Conservation (phyloP, 192 early-diverging fungal species). For the Paraglomus brasilianum region DNA sequence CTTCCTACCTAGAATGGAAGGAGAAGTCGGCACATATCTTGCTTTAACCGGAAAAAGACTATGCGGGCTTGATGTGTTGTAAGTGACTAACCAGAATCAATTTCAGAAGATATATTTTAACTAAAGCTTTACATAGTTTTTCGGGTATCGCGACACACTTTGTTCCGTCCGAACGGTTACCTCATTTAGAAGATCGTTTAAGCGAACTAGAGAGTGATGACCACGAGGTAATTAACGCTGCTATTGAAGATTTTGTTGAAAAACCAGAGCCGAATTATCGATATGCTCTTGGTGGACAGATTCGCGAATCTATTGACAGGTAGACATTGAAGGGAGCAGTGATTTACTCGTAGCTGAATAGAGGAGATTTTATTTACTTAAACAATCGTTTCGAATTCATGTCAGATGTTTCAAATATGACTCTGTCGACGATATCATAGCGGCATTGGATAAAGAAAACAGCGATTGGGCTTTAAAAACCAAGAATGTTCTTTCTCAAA, state of each 20-base stretch:
- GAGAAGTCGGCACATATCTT: slow-evolving; percentile 89
- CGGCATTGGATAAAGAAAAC: slow-evolving; percentile 74
- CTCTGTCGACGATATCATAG: slow-evolving; percentile 81
- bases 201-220: slow-evolving; percentile 76
- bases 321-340: slow-evolving; percentile 4
- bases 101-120: slow-evolving; percentile 18
- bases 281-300: slow-evolving; percentile 42
- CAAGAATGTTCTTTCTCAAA: slow-evolving; percentile 54
- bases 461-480: slow-evolving; percentile 71
- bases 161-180: slow-evolving; percentile 83
- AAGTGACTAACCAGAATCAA: slow-evolving; percentile 31
- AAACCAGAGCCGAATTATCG: slow-evolving; percentile 46
- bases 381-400: neutral
- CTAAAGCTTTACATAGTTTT: slow-evolving; percentile 42
- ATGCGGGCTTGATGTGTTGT: slow-evolving; percentile 82
- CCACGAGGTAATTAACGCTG: slow-evolving; percentile 75
- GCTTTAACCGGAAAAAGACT: slow-evolving; percentile 83
- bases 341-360: neutral
- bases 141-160: slow-evolving; percentile 97
- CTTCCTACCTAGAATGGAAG: slow-evolving; percentile 93
- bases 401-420: slow-evolving; percentile 78
- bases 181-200: slow-evolving; percentile 76
- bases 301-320: slow-evolving; percentile 73
- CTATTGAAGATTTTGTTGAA: slow-evolving; percentile 89
- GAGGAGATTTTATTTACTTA: neutral